Base-by-base conservation (phyloP, 805 yeast genomes). In the Barnettozyma sucrosica region DNA sequence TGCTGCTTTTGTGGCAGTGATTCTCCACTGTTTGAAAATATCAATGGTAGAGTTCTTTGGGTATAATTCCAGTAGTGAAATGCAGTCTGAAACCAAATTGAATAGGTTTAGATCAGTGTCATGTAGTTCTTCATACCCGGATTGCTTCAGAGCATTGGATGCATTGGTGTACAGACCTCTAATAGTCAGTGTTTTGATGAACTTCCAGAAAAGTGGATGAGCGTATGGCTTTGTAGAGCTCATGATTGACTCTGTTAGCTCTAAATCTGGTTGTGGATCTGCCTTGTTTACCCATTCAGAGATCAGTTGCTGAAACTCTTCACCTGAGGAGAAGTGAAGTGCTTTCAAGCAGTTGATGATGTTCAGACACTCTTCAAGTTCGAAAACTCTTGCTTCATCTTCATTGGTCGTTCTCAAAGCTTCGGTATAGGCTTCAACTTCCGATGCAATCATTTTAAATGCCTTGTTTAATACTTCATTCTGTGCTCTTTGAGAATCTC, bases 201-300 rank as follows among this genome's bases (percentile, higher is more conserved):
- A 75, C 25, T 70, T 75, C 89, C 89, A 85, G 55, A 85, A 85
- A 37, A 66, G 66, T 3, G 76, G 70, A 54, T 73, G 80, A 46
- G 59, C 57, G 59, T 70, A 77, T 8, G 80, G 81, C 41, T 61
- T 66, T 1, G 71, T 75, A 19, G 64, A 66, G 28, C 60, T 58
- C 55, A 74, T 64, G 9, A 75, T 75, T 39, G 63, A 69, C 45
- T 78, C 75, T 4, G 76, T 68, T 28, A 76, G 63, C 24, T 72
- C 77, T 18, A 69, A 69, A 49, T 74, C 79, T 1, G 90, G 90
- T 54, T 78, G 77, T 5, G 83, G 80, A 59, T 84, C 87, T 26
- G 83, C 80, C 47, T 79, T 71, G 58, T 85, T 85, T 23, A 83
- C 69, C 93, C 93, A 85, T 42, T 70, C 73, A 58, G 42, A 69